Percentiles rank a stretch among this genome's conserved stretches.
Conservation (phyloP, 345 rosid genomes). For the Nephelium lappaceum region DNA sequence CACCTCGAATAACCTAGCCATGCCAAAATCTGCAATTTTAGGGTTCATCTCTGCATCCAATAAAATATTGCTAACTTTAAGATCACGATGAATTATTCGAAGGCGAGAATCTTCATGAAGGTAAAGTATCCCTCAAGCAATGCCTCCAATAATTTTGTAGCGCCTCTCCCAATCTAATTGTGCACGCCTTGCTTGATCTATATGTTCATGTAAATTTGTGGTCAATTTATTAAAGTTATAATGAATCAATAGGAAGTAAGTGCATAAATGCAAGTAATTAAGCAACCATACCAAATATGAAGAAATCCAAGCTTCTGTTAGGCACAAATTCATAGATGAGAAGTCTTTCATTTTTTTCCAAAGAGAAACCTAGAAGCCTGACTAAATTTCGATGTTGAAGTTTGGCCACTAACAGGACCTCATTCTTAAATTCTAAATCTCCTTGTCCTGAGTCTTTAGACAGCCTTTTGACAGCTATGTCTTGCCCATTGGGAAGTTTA, state of each 20-base stretch:
- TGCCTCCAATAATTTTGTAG: slow-evolving; percentile 40
- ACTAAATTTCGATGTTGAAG: slow-evolving; percentile 47
- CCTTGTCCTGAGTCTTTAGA: slow-evolving; percentile 38
- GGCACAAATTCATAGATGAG: slow-evolving; percentile 47
- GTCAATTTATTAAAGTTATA: too few species aligned
- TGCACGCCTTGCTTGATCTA: slow-evolving; percentile 10
- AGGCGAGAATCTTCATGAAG: slow-evolving; percentile 51
- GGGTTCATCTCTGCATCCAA: slow-evolving; percentile 47
- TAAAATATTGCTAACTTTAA: slow-evolving; percentile 53
- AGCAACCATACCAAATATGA: slow-evolving; percentile 42
- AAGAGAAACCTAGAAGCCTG: slow-evolving; percentile 42
- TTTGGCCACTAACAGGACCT: slow-evolving; percentile 41
- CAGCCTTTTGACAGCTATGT: slow-evolving; percentile 42
- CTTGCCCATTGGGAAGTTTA: slow-evolving; percentile 21
- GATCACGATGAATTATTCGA: slow-evolving; percentile 48
- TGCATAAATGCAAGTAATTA: too few species aligned
- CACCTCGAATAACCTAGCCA: slow-evolving; percentile 42
- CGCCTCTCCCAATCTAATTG: slow-evolving; percentile 34
- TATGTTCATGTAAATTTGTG: too few species aligned
- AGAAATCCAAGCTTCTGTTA: slow-evolving; percentile 39
- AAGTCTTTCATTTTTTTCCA: slow-evolving; percentile 40
- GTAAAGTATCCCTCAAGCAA: slow-evolving; percentile 50
- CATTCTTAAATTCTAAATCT: slow-evolving; percentile 41
- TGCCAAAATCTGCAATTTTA: slow-evolving; percentile 53
- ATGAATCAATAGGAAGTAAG: too few species aligned